phyloP scores from a whole-genome alignment of 2,329 filamentous ascomycete genomes.

The Stagonosporopsis rhizophila region DNA sequence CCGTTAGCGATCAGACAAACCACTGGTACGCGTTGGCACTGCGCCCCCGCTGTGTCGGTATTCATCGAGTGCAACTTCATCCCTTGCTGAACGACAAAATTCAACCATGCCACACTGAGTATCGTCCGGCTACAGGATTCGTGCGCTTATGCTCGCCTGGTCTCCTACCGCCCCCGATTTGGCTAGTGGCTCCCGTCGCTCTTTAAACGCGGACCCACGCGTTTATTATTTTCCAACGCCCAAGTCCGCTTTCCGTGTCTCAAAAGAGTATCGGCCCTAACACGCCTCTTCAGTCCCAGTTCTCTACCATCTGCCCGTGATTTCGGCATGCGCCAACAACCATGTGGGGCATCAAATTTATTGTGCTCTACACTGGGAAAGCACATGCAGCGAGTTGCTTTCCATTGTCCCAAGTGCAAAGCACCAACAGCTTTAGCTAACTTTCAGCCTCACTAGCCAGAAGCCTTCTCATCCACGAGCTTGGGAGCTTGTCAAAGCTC shows the following conservation, averaged over 20 bases:
- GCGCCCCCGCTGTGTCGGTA: conserved; percentile 22
- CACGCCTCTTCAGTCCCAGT: neutral
- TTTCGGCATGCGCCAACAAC: neutral
- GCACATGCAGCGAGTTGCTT: neutral
- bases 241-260: conserved; percentile 3
- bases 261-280: neutral
- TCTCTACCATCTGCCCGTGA: neutral
- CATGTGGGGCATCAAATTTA: neutral
- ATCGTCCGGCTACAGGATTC: conserved; percentile 20
- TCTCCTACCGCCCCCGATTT: conserved; percentile 28
- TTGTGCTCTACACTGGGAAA: neutral
- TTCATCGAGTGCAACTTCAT: conserved; percentile 19
- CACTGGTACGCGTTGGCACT: conserved; percentile 25
- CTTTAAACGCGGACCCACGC: conserved; percentile 31
- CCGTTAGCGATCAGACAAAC: conserved; percentile 35
- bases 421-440: neutral
- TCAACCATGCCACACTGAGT: conserved; percentile 18
- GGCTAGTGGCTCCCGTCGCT: conserved; percentile 23
- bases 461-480: neutral
- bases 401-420: neutral
- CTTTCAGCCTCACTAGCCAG: neutral
- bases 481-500: neutral
- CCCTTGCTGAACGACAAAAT: conserved; percentile 8
- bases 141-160: conserved; percentile 22
- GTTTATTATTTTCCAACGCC: conserved; percentile 23